Evolutionary conservation across 208 protist genomes (phyloP).

Genomic region (Wallacemonas sp.): DNA sequence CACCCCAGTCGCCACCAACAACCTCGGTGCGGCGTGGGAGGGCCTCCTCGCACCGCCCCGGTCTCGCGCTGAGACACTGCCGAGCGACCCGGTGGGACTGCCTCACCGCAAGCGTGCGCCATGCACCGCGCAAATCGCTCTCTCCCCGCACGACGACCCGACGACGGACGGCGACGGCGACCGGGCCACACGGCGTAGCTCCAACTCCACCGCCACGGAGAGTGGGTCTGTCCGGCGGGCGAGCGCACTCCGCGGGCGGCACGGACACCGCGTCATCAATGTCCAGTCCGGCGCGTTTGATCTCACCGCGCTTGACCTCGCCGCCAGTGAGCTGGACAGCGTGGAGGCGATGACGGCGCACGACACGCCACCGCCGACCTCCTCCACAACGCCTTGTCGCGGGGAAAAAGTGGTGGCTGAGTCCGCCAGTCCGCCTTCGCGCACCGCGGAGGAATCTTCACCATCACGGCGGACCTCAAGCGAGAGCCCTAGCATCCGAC

Average conservation of each 20-base stretch:
- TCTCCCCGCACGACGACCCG: neutral
- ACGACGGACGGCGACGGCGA: neutral
- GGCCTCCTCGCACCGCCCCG: neutral
- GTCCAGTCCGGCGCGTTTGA: slow-evolving; percentile 21
- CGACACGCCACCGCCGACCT: too few species aligned
- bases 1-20: neutral
- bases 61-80: neutral
- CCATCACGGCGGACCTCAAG: neutral
- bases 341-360: too few species aligned
- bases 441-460: too few species aligned
- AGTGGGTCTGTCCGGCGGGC: neutral
- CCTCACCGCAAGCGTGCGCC: neutral
- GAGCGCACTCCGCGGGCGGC: neutral
- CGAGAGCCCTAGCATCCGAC: neutral
- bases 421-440: too few species aligned
- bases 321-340: neutral
- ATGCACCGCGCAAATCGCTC: neutral
- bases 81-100: neutral
- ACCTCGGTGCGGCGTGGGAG: neutral
- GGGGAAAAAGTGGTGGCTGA: too few species aligned
- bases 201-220: neutral
- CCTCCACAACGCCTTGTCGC: too few species aligned
- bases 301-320: slow-evolving; percentile 6
- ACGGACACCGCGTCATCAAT: neutral
- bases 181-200: neutral